Evolutionary conservation across 306 rosid species (phyloP), one percentile per base, ranked within the genome.

Genomic region (Citrullus amarus): DNA sequence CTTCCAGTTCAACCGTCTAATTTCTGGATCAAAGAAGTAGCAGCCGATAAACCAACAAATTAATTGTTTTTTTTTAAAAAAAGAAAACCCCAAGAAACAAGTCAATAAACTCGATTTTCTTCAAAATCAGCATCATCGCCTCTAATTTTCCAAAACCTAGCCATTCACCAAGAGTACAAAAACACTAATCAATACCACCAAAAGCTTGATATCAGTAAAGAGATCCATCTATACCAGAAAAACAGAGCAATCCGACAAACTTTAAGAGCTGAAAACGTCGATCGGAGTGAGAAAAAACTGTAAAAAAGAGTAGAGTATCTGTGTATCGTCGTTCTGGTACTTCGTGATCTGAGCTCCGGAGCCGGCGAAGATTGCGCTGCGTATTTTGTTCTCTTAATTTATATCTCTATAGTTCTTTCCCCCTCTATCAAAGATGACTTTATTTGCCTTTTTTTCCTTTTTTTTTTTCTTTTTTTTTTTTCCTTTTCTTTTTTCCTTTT

Each of bases 261-360:
- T 53, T 32, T 2, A 74, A 34, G 56, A 44, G 57, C 20, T 43
- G 55, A 17, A 15, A 46, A 5, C 56, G 25, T 41, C 53, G 38
- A 76, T 76, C 68, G 36, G 36, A n/a, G 79, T 57, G 68, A 38
- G 68, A 36, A 46, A 5, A 38, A n/a, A 14, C 28, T 3, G 73
- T 4, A 5, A 8, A 66, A 51, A 66, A 38, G 66, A 9, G 3
- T 44, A 44, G 10, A 44, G 51, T 67, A 15, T n/a, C 66, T 11
- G 50, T 3, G 41, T 4, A 22, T 30, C 61, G 59, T 4, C 75
- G 75, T 46, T 25, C 68, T 2, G 28, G 54, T 15, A 59, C 56
- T 56, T 39, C 56, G 70, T 60, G 80, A 77, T 77, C 80, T 59
- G 80, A 59, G 80, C 80, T 77, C 80, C 57, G 70, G 41, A 38